phyloP scores from a whole-genome alignment of 306 rosid genomes.

The Prunus davidiana region DNA sequence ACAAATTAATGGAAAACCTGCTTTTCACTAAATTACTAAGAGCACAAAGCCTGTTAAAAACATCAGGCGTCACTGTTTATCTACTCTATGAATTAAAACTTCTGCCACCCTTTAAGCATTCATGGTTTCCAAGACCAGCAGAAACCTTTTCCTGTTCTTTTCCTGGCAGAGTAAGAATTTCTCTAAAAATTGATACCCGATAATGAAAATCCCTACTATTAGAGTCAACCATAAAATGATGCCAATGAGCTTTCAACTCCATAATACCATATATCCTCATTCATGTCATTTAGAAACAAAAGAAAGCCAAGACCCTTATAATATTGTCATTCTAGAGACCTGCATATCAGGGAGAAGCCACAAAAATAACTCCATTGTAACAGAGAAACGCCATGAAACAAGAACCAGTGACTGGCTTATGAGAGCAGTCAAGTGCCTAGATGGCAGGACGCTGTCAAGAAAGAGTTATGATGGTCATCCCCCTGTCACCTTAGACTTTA shows the following conservation, averaged over 20 bases:
- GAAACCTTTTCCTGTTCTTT: too few relatives aligned
- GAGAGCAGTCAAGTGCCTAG: slow-evolving; percentile 28
- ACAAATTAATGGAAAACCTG: too few relatives aligned
- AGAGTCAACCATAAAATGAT: neutral
- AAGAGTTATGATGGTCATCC: slow-evolving; percentile 30
- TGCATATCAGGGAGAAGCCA: slow-evolving; percentile 24
- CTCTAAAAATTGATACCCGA: neutral
- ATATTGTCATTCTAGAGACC: neutral
- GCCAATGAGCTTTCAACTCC: neutral
- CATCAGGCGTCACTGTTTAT: too few relatives aligned
- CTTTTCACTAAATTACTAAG: too few relatives aligned
- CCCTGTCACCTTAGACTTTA: slow-evolving; percentile 18
- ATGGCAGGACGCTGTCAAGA: slow-evolving; percentile 24
- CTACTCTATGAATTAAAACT: too few relatives aligned
- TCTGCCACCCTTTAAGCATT: too few relatives aligned
- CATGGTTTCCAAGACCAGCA: too few relatives aligned
- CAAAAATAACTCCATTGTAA: slow-evolving; percentile 33
- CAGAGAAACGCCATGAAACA: slow-evolving; percentile 4
- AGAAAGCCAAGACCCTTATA: neutral
- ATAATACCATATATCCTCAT: slow-evolving; percentile 13
- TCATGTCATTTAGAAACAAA: neutral
- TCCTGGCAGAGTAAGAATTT: neutral
- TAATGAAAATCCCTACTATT: neutral
- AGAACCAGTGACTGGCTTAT: slow-evolving; percentile 7
- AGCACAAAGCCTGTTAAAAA: too few relatives aligned